Conservation (phyloP, 257 asterid species). For the Leonotis leonurus region DNA sequence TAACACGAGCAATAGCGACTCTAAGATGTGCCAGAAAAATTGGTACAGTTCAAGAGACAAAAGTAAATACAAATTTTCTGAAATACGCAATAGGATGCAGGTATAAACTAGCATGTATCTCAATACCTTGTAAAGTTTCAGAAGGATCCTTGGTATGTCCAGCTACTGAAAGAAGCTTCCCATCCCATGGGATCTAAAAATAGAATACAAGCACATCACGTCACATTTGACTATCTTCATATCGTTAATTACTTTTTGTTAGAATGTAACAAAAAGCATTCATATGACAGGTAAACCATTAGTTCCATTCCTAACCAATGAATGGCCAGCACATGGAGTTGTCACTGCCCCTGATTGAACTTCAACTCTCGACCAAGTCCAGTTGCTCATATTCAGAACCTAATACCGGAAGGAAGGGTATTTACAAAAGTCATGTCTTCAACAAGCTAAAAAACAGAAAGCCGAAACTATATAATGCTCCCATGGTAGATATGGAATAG, state of each 20-base stretch:
- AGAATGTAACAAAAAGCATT: constrained; percentile 1
- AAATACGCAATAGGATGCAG: not conserved
- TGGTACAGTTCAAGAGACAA: constrained; percentile 1
- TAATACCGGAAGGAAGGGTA: constrained; percentile 23
- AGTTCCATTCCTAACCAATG: constrained; percentile 63
- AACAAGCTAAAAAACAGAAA: constrained; percentile 10
- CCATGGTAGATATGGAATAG: not conserved
- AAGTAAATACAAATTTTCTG: not conserved
- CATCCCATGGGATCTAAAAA: constrained; percentile 81
- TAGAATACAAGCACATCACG: constrained; percentile 17
- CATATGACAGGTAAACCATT: constrained; percentile 15
- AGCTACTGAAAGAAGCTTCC: constrained; percentile 88
- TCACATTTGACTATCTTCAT: constrained; percentile 8
- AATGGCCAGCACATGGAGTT: constrained; percentile 81
- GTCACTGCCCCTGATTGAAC: constrained; percentile 44
- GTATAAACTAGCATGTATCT: constrained; percentile 6
- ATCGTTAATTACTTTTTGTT: not conserved
- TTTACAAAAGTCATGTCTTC: constrained; percentile 4
- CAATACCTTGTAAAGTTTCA: constrained; percentile 75
- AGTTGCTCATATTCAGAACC: constrained; percentile 75
- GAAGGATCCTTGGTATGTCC: constrained; percentile 89
- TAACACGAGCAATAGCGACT: constrained; percentile 7
- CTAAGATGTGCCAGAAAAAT: constrained; percentile 11
- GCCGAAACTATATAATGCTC: constrained; percentile 9
- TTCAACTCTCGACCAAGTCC: constrained; percentile 88